These are phyloP conservation scores for Penicillium cataractarum DNA, from an alignment of 495 filamentous ascomycete genomes.

Conservation along the genomic window DNA sequence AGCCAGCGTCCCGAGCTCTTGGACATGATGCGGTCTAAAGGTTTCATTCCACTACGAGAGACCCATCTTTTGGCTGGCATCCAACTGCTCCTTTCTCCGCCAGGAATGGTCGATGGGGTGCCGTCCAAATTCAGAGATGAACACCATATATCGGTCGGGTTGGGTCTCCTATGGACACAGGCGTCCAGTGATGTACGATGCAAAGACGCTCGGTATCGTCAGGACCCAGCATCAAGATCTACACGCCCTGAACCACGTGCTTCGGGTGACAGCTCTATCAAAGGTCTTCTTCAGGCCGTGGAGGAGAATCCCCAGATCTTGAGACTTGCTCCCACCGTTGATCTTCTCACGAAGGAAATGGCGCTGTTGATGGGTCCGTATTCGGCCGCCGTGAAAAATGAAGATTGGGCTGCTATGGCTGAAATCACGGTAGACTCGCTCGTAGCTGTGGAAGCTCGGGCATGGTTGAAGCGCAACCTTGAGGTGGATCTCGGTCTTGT, in stretches of 20 bases:
- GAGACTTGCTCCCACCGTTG: not conserved
- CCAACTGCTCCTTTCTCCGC: not conserved
- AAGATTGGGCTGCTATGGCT: constrained; percentile 4
- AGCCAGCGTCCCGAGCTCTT: not conserved
- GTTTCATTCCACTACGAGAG: not conserved
- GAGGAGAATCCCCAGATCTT: not conserved
- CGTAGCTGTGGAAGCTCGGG: constrained; percentile 4
- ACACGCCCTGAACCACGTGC: not conserved
- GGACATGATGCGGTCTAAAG: constrained; percentile 3
- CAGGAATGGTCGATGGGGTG: not conserved
- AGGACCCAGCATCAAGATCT: not conserved
- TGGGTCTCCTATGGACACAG: not conserved
- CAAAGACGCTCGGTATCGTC: constrained; percentile 1
- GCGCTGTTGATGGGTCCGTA: constrained; percentile 4
- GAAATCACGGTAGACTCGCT: constrained; percentile 6
- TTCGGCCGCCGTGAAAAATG: not conserved
- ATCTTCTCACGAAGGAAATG: constrained; percentile 2
- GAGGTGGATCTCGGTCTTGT: constrained; percentile 3
- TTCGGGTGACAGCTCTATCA: not conserved
- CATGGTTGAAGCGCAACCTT: constrained; percentile 6
- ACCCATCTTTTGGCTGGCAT: not conserved
- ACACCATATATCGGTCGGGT: not conserved
- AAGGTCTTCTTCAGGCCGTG: not conserved
- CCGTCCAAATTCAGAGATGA: not conserved
- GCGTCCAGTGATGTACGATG: not conserved